phyloP scores from a whole-genome alignment of 2,329 filamentous ascomycete genomes.

The Penicillium brasilianum region DNA sequence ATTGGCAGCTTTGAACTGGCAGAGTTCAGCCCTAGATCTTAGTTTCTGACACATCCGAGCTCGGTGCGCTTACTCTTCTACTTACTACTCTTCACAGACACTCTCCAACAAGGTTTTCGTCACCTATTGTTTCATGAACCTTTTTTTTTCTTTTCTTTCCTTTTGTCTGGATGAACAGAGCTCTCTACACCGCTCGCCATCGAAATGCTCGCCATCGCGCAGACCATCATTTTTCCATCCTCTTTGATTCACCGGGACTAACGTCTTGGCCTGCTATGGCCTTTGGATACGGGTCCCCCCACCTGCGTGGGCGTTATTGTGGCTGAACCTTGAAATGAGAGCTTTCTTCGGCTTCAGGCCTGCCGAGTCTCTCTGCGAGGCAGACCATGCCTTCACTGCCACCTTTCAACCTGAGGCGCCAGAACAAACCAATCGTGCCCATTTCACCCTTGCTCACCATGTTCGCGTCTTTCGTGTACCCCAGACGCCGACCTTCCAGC shows the following conservation, averaged over 20 bases:
- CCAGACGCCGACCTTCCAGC: constrained; percentile 12
- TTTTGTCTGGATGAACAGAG: not conserved
- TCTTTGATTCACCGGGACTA: constrained; percentile 22
- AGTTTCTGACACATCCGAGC: constrained; percentile 12
- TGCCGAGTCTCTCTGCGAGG: constrained; percentile 1
- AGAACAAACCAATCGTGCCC: constrained; percentile 10
- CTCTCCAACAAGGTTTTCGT: not conserved
- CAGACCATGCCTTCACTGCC: not conserved
- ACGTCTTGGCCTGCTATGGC: constrained; percentile 3
- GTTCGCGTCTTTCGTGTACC: not conserved
- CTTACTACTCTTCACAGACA: not conserved
- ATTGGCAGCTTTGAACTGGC: constrained; percentile 15
- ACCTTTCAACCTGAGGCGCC: constrained; percentile 11
- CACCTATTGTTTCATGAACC: not conserved
- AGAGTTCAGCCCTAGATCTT: constrained; percentile 30
- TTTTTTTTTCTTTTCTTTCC: not conserved
- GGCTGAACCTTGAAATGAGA: constrained; percentile 27
- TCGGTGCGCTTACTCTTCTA: constrained; percentile 6
- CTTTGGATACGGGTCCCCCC: constrained; percentile 5
- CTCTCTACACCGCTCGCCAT: constrained; percentile 16
- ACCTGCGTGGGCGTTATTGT: constrained; percentile 21
- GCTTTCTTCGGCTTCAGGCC: constrained; percentile 13
- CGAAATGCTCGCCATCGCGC: constrained; percentile 1
- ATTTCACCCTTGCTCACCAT: not conserved
- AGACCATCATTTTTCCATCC: not conserved